Base-by-base conservation (phyloP, 129 eudicot species). In the Smallanthus sonchifolius region DNA sequence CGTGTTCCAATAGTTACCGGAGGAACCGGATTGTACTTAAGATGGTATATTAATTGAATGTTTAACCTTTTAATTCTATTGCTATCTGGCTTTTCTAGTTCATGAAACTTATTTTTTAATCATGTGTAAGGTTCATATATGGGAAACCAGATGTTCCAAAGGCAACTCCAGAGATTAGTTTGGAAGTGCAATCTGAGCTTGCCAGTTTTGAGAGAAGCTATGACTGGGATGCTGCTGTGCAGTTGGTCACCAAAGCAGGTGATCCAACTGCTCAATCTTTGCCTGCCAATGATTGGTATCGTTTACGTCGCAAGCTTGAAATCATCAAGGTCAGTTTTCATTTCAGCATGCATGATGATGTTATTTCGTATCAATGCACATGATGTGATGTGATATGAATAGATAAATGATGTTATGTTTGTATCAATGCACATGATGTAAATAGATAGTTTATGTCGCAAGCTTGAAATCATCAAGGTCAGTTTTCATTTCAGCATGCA, bases 61-160 rank as follows among this genome's bases (percentile, higher is more conserved):
- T 38, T 40, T 1, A 15, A 62, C 73, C 28, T 69, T 30, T 56
- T 47, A 45, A 10, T 39, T 69, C 5, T 49, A 10, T 45, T 39
- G 42, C 32, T 7, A 15, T 16, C 66, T 30, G 28, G 47, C 38
- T 47, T 67, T 17, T 63, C 32, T 55, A 39, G 52, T 62, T 32
- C 65, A 68, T 35, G 57, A 37, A 14, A 47, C 2, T 40, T 16
- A 16, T 49, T 61, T 1, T 57, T 85, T 63, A 49, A 40, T 71
- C 40, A n/a, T 72, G 17, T 75, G 6, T 51, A 67, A 94, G 98
- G 98, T 94, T 84, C 64, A 82, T 88, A 67, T 94, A 94, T 77
- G 98, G 98, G 75, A 94, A 90, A 85, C 98, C 98, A 75, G 93
- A 90, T 90, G 97, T 94, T 70, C 98, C 98, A 65, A 88, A 84